Evolutionary conservation across 768 basidiomycete genomes (phyloP), one percentile per base, ranked within the genome.

Genomic region (Lentinula sp.): DNA sequence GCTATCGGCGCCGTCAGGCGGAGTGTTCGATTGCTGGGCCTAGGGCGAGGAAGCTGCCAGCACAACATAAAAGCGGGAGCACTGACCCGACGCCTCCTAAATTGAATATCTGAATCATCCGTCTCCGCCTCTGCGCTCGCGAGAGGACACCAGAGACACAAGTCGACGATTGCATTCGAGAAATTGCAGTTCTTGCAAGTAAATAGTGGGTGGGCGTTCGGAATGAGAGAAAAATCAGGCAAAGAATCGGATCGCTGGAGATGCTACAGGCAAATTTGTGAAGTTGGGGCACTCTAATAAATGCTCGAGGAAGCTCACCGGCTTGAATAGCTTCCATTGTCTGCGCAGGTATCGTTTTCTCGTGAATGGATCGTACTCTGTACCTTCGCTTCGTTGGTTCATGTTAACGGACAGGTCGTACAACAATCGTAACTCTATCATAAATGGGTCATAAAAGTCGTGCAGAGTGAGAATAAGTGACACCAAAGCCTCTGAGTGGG

Each of bases 61-160:
- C 16, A 43, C 41, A 56, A 33, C 20, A 56, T 10, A 7, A 56
- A 41, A 42, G 55, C 23, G 15, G 55, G 55, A 28, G 55, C 55
- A 28, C 55, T 56, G 18, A 56, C 55, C 13, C 55, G 42, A 56
- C 55, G 55, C 20, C 41, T 42, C 23, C 55, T 41, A 16, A 6
- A 56, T 13, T 33, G 12, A 2, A 8, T 23, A 13, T 18, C 23
- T 54, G 33, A 16, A 41, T 20, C 39, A 3, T 42, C 9, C 10
- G n/a, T 23, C 12, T 23, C 13, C 13, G 37, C 20, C 10, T 37
- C n/a, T 28, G 39, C 18, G 5, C 4, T 55, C 8, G 16, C 6
- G 9, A 41, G 41, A 56, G 55, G 55, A 33, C 55, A 56, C 55
- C 55, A 56, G 5, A 56, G 41, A n/a, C 55, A 56, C 15, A 56